Conservation (phyloP, 2,329 filamentous ascomycete species). For the Trichophyton mentagrophytes region DNA sequence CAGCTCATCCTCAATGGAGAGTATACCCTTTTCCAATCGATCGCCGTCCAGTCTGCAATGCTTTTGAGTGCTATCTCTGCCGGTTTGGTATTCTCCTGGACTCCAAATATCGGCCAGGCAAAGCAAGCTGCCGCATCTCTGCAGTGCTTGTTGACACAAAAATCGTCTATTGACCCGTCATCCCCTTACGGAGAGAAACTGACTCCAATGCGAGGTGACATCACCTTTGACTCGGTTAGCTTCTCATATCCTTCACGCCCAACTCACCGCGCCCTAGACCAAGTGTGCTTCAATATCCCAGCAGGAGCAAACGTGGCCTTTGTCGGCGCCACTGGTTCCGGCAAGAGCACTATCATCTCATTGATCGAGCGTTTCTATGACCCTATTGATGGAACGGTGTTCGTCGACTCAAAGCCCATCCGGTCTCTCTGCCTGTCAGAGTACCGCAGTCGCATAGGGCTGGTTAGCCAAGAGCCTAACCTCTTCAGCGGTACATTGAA, state of each 20-base stretch:
- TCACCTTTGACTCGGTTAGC: conserved; percentile 43
- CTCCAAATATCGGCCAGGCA: conserved; percentile 60
- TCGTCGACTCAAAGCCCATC: conserved; percentile 60
- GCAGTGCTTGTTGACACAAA: neutral
- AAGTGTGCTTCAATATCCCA: conserved; percentile 42
- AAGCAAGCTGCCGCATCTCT: conserved; percentile 41
- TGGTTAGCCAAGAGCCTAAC: conserved; percentile 66
- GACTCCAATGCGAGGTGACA: conserved; percentile 18
- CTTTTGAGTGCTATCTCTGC: conserved; percentile 61
- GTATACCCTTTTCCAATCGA: conserved; percentile 56
- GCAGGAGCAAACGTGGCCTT: conserved; percentile 34
- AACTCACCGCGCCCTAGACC: conserved; percentile 45
- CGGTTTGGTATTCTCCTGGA: conserved; percentile 62
- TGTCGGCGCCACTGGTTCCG: conserved; percentile 63
- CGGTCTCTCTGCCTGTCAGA: conserved; percentile 55
- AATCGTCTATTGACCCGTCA: conserved; percentile 12
- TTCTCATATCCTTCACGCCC: conserved; percentile 56
- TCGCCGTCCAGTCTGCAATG: conserved; percentile 59
- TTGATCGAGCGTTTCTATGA: conserved; percentile 67
- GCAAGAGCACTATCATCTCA: conserved; percentile 60
- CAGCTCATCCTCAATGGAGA: conserved; percentile 54
- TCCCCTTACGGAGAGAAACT: conserved; percentile 13
- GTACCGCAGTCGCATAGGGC: conserved; percentile 56
- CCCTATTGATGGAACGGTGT: conserved; percentile 48
- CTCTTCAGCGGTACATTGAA: conserved; percentile 63